phyloP scores from a whole-genome alignment of 805 yeast genomes.

The Candida ovalis region DNA sequence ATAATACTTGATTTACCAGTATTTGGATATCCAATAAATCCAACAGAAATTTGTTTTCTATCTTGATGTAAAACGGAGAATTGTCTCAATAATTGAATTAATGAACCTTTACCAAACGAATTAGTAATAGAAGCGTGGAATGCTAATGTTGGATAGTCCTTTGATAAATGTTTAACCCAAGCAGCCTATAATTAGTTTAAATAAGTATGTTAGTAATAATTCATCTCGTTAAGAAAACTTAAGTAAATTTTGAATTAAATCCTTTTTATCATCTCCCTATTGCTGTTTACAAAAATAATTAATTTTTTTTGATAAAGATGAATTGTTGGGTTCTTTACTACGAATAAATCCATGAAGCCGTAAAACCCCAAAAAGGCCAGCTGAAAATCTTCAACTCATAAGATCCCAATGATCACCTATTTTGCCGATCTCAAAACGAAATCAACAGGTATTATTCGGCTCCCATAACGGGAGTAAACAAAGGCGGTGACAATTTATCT shows the following conservation, averaged over 20 bases:
- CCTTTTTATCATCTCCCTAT: background rate
- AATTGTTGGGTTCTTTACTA: conserved; percentile 85
- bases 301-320: background rate
- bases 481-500: conserved; percentile 65
- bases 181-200: conserved; percentile 65
- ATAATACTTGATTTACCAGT: conserved; percentile 97
- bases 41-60: conserved; percentile 94
- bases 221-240: background rate
- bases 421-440: conserved; percentile 42
- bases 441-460: conserved; percentile 24
- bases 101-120: conserved; percentile 96
- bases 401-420: conserved; percentile 47
- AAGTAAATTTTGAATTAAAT: background rate
- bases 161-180: conserved; percentile 94
- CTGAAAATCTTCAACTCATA: conserved; percentile 74
- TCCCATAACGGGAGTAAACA: conserved; percentile 47
- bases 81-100: conserved; percentile 90
- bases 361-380: conserved; percentile 19
- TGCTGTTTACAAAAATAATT: no score
- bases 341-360: conserved; percentile 48
- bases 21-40: conserved; percentile 96
- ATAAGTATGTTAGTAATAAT: conserved; percentile 11
- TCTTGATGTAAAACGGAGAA: conserved; percentile 87
- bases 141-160: conserved; percentile 90
- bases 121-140: conserved; percentile 97